Base-by-base conservation (phyloP, 495 filamentous ascomycete genomes). In the Penicilliopsis zonata region DNA sequence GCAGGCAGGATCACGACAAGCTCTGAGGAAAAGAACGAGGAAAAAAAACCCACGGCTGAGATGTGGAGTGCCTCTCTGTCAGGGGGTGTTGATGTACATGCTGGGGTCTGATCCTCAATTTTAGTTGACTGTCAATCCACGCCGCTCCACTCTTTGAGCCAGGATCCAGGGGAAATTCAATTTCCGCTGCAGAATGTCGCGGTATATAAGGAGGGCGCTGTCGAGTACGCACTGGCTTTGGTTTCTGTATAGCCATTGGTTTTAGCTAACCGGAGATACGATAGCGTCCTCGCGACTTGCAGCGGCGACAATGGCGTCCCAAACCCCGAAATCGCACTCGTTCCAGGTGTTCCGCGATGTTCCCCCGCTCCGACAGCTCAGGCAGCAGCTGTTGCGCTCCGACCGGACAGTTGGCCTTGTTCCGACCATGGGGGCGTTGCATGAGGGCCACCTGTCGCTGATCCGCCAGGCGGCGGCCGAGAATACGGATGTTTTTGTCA, bases 371-470 rank as follows among this genome's bases (percentile, higher is more conserved):
- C 85, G 86, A 29, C 52, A 71, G 44, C 73, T 78, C 58, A 82
- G 87, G 10, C 70, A 69, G 1, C 61, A 74, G 18, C 70, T 88
- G 18, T 61, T 79, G 26, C 63, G 76, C 31, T 65, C 75, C 40
- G 67, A 77, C 47, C 74, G 78, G 19, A 76, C 76, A 12, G 75
- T 98, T 30, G 86, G 81, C 27, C 72, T 98, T 7, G 85, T 98
- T 5, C 90, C 90, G 0, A 98, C 90, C 7, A 95, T 98, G 88
- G 90, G 90, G 23, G 90, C 90, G 10, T 70, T 98, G 0, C 90
- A 98, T 54, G 70, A 80, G 36, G 90, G 90, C 16, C 90, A 98
- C 52, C 57, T 95, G 19, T 81, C 82, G 9, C 65, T 96, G 5
- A 82, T 94, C 46, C 86, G 86, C 19, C 69, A 78, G 41, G 90